Percentiles rank a stretch among this genome's conserved stretches.
These are phyloP conservation scores for Gossypium ekmanianum DNA, from an alignment of 345 rosid species.

Conservation along the genomic window DNA sequence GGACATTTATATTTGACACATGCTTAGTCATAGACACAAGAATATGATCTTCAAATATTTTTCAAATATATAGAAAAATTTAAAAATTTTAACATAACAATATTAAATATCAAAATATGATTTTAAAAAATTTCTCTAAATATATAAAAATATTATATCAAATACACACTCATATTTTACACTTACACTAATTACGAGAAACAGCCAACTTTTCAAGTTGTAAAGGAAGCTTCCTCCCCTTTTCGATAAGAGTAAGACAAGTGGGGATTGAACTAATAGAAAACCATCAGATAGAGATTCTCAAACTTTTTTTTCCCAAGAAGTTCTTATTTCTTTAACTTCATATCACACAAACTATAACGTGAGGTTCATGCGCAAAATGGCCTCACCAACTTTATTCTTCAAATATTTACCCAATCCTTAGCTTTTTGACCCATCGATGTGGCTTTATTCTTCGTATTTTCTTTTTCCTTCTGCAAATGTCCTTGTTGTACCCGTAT, in stretches of 20 bases:
- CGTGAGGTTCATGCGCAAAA: not conserved
- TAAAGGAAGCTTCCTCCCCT: not conserved
- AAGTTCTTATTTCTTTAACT: not conserved
- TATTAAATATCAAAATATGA: no score
- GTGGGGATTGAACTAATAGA: constrained; percentile 1
- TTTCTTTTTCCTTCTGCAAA: not conserved
- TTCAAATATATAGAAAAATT: no score
- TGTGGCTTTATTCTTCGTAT: not conserved
- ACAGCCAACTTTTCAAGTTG: not conserved
- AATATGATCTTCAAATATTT: no score
- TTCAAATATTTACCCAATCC: not conserved
- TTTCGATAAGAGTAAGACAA: not conserved
- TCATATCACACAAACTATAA: not conserved
- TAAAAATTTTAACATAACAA: no score
- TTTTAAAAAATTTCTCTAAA: no score
- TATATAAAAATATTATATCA: no score
- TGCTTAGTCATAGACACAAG: no score
- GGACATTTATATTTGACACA: no score
- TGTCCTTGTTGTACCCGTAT: not conserved
- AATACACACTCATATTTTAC: no score
- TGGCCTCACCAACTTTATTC: constrained; percentile 6
- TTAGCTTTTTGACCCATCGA: not conserved
- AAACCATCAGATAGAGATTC: constrained; percentile 7
- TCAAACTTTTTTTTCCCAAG: not conserved
- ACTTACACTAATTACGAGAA: not conserved